Conservation (phyloP, 352 stramenopile species). For the Phytophthora aleatoria region DNA sequence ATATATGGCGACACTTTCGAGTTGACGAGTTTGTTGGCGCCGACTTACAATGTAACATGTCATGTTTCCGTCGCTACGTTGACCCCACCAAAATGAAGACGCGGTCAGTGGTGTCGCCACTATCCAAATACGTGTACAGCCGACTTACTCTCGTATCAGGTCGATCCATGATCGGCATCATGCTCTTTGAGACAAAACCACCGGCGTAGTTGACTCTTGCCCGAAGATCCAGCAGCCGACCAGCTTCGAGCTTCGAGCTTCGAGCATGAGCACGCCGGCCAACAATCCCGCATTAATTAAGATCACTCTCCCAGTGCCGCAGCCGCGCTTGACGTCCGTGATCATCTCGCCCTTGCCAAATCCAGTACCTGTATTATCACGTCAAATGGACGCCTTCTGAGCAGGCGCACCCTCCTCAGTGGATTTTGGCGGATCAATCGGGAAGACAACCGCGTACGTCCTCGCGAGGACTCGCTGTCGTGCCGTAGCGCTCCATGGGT, state of each 20-base stretch:
- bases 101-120: too few relatives aligned
- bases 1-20: too few relatives aligned
- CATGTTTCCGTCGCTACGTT: too few relatives aligned
- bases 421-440: background rate
- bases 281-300: background rate
- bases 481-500: background rate
- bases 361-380: background rate
- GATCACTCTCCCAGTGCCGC: conserved; percentile 3
- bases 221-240: conserved; percentile 6
- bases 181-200: conserved; percentile 1
- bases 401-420: background rate
- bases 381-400: background rate
- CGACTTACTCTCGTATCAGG: background rate
- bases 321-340: conserved; percentile 8
- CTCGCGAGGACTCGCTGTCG: background rate
- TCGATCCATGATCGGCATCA: background rate
- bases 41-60: too few relatives aligned
- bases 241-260: background rate
- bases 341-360: background rate
- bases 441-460: background rate
- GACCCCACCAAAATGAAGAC: too few relatives aligned
- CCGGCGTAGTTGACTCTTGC: background rate
- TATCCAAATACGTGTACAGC: background rate
- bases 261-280: background rate
- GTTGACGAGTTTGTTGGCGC: too few relatives aligned